Percentiles rank a stretch among this genome's conserved stretches.
Conservation (phyloP, 75 land plant genomes). For the Pseudotsuga menziesii region DNA sequence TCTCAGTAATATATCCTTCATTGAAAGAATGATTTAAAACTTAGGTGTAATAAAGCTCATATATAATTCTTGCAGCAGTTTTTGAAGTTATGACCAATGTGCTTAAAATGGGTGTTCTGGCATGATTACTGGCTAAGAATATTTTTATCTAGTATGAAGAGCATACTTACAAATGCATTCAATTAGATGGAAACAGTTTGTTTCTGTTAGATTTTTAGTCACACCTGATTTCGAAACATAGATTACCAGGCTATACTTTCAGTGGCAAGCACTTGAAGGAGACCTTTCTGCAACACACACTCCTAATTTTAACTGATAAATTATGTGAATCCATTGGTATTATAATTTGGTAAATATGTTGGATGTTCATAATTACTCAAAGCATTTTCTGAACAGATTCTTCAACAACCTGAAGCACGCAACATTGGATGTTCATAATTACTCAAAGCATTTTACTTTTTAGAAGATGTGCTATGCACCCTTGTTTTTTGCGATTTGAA, state of each 20-base stretch:
- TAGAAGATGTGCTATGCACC: too few relatives aligned
- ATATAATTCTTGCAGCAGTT: neutral
- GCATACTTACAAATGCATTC: neutral
- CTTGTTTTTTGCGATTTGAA: too few relatives aligned
- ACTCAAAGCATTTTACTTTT: too few relatives aligned
- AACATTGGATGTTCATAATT: too few relatives aligned
- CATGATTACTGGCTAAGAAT: neutral
- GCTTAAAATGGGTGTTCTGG: neutral
- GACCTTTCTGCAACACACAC: neutral
- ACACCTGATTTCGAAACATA: neutral
- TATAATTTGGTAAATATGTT: neutral
- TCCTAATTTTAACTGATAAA: neutral
- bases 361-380: neutral
- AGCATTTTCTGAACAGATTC: slow-evolving; percentile 43
- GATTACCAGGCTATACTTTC: neutral
- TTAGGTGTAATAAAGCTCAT: neutral
- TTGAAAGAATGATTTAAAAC: neutral
- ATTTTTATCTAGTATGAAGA: neutral
- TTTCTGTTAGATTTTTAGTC: neutral
- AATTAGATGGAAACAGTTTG: neutral
- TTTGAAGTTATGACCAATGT: neutral
- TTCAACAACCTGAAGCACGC: slow-evolving; percentile 84
- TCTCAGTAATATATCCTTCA: neutral
- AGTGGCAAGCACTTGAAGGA: neutral
- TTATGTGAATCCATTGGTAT: neutral